A percentile compares a stretch with the other conserved stretches of the same genome.
Evolutionary conservation across 805 yeast species (phyloP).

Genomic region (Zygosaccharomyces lentus): DNA sequence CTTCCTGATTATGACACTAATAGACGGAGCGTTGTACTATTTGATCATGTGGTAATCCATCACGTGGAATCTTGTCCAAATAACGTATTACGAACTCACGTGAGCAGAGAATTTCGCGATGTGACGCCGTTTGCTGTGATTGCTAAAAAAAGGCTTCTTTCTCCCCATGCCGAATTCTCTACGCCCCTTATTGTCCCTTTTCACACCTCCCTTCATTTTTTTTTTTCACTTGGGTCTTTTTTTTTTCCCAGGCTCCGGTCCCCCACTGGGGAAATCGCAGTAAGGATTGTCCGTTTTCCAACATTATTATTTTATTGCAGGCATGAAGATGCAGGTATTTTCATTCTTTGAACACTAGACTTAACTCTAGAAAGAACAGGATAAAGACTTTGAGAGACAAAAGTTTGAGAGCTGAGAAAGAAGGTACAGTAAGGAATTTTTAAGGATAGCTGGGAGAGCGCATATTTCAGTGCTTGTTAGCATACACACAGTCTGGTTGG

Average conservation of each 20-base stretch:
- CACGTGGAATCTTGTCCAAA: too few species aligned
- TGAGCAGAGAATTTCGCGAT: background rate
- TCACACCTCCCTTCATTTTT: background rate
- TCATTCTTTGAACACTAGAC: background rate
- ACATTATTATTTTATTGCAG: background rate
- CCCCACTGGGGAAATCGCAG: constrained; percentile 7
- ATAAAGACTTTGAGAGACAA: background rate
- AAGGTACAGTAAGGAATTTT: background rate
- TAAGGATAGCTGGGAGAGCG: background rate
- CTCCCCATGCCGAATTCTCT: background rate
- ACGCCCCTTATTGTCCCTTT: background rate
- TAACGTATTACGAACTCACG: too few species aligned
- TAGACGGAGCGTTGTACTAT: constrained; percentile 18
- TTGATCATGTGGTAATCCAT: constrained; percentile 6
- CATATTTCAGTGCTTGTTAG: constrained; percentile 3
- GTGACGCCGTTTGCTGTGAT: background rate
- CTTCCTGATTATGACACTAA: constrained; percentile 16
- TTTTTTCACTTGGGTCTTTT: background rate
- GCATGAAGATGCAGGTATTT: background rate
- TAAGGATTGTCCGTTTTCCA: constrained; percentile 5
- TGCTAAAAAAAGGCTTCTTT: background rate
- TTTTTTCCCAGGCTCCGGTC: constrained; percentile 1
- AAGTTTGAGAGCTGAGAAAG: background rate
- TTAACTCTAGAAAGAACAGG: background rate
- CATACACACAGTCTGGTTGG: constrained; percentile 3